Evolutionary conservation across 345 rosid genomes (phyloP).

Genomic region (Citrus trifoliata): DNA sequence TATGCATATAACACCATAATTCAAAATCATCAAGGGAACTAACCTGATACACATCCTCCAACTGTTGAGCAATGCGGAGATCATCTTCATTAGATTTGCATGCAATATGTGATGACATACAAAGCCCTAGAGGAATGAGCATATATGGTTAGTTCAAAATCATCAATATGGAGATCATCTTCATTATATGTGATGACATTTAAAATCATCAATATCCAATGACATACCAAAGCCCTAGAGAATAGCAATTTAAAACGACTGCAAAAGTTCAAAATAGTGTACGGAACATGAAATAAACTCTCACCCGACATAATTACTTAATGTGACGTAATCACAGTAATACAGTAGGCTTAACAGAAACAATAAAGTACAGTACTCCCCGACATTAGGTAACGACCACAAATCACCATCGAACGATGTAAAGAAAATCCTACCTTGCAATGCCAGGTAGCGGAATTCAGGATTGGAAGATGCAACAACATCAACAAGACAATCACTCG

Average conservation of each 20-base stretch:
- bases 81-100: slow-evolving; percentile 37
- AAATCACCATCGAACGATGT: not conserved
- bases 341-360: not conserved
- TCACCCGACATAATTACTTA: not conserved
- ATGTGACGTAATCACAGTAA: not conserved
- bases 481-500: slow-evolving; percentile 33
- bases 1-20: not conserved
- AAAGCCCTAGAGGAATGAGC: slow-evolving; percentile 47
- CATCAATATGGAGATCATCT: slow-evolving; percentile 32
- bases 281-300: not conserved
- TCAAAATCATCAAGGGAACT: slow-evolving; percentile 14
- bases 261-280: too few species aligned
- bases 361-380: not conserved
- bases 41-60: slow-evolving; percentile 76
- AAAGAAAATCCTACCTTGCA: slow-evolving; percentile 59
- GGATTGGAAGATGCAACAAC: slow-evolving; percentile 42
- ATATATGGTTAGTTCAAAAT: not conserved
- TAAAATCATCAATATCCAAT: slow-evolving; percentile 35
- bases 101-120: slow-evolving; percentile 67
- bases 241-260: not conserved
- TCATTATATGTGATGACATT: slow-evolving; percentile 20
- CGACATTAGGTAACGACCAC: not conserved
- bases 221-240: slow-evolving; percentile 74
- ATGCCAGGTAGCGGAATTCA: slow-evolving; percentile 63
- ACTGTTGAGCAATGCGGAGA: slow-evolving; percentile 36